These are phyloP conservation scores for Myxozyma sirexii DNA, from an alignment of 805 yeast genomes.

Conservation along the genomic window DNA sequence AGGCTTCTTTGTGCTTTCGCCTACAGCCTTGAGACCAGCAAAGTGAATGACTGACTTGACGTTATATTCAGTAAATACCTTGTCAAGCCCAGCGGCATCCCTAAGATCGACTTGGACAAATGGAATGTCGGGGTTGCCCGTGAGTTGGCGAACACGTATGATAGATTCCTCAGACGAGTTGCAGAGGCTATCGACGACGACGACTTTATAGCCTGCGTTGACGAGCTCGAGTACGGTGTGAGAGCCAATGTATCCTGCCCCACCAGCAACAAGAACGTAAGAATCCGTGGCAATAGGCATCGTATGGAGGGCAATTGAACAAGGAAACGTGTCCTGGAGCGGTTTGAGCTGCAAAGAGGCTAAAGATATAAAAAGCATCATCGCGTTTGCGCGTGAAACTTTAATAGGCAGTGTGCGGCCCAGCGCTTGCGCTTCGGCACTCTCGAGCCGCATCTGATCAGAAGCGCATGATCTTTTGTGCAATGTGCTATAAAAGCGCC, in stretches of 20 bases:
- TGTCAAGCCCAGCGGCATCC: conserved; percentile 52
- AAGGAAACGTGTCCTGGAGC: no score
- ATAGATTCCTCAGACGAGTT: conserved; percentile 71
- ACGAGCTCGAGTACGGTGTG: conserved; percentile 71
- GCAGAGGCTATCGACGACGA: conserved; percentile 69
- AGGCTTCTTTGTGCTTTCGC: conserved; percentile 72
- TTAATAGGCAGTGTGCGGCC: conserved; percentile 5
- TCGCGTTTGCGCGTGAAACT: neutral
- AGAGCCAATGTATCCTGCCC: conserved; percentile 85
- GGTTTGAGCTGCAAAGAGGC: no score
- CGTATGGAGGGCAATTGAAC: neutral
- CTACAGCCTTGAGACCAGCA: conserved; percentile 84
- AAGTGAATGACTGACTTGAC: conserved; percentile 71
- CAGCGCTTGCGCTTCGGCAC: conserved; percentile 17
- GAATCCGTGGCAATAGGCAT: conserved; percentile 30
- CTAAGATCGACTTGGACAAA: conserved; percentile 62
- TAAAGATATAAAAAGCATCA: neutral
- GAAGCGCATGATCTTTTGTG: no score
- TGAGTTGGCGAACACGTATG: conserved; percentile 60
- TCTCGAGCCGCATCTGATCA: no score
- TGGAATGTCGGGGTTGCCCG: conserved; percentile 47
- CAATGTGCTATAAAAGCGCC: no score
- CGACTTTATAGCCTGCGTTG: conserved; percentile 64
- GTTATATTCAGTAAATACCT: conserved; percentile 53
- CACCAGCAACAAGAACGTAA: conserved; percentile 74